Conservation (phyloP, 768 basidiomycete species). For the Boletus sp. region DNA sequence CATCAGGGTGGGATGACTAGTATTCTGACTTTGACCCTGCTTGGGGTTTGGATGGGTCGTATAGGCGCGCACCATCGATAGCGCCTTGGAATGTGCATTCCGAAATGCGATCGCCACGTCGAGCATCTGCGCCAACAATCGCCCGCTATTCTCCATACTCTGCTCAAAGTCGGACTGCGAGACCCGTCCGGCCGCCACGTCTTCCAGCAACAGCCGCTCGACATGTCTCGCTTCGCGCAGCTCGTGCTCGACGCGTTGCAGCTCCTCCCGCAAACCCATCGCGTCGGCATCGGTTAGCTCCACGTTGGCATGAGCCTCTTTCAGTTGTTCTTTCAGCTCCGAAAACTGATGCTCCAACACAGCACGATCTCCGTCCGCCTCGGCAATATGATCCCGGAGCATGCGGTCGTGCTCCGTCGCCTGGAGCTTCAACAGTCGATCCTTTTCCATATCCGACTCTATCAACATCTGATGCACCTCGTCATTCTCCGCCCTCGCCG, state of each 20-base stretch:
- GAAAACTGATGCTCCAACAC: slow-evolving; percentile 87
- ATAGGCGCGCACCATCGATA: slow-evolving; percentile 60
- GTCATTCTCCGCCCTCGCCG: slow-evolving; percentile 68
- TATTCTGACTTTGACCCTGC: slow-evolving; percentile 35
- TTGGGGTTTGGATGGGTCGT: slow-evolving; percentile 50
- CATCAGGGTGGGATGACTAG: slow-evolving; percentile 35
- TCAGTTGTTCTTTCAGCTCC: slow-evolving; percentile 66
- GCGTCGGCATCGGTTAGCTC: slow-evolving; percentile 70
- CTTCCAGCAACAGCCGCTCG: slow-evolving; percentile 70
- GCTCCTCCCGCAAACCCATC: slow-evolving; percentile 66
- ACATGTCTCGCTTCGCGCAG: slow-evolving; percentile 63
- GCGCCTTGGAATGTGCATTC: slow-evolving; percentile 70
- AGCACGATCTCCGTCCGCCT: slow-evolving; percentile 91
- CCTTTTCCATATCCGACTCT: slow-evolving; percentile 75
- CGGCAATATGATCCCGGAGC: slow-evolving; percentile 86
- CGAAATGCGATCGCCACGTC: slow-evolving; percentile 79
- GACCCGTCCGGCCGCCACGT: slow-evolving; percentile 65
- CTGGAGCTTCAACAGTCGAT: slow-evolving; percentile 68
- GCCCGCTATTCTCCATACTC: slow-evolving; percentile 59
- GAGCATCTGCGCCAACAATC: slow-evolving; percentile 78
- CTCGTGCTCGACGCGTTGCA: slow-evolving; percentile 69
- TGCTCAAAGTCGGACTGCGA: slow-evolving; percentile 70
- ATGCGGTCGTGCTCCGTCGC: slow-evolving; percentile 64
- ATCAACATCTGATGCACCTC: slow-evolving; percentile 61
- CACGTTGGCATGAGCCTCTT: slow-evolving; percentile 56